Percentiles rank a stretch among this genome's conserved stretches.
These are phyloP conservation scores for Ceratocystis destructans DNA, from an alignment of 2,329 filamentous ascomycete genomes.

Conservation along the genomic window DNA sequence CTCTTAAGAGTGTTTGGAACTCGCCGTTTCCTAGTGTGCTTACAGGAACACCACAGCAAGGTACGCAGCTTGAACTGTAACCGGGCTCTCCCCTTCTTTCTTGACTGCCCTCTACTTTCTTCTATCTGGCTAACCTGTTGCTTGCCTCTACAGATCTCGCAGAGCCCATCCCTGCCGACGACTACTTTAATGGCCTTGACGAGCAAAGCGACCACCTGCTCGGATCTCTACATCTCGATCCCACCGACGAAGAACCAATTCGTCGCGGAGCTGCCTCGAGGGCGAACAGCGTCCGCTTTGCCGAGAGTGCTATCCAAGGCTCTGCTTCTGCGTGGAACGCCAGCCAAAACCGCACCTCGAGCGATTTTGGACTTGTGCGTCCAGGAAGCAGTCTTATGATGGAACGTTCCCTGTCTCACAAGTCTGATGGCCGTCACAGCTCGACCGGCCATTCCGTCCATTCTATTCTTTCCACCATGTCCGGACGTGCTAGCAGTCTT, in stretches of 20 bases:
- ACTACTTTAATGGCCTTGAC: slow-evolving; percentile 82
- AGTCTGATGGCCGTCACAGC: slow-evolving; percentile 88
- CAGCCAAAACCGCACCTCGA: slow-evolving; percentile 59
- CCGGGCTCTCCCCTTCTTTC: neutral
- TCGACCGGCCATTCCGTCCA: slow-evolving; percentile 75
- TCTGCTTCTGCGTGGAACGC: slow-evolving; percentile 66
- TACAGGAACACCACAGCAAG: slow-evolving; percentile 72
- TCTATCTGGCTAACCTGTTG: slow-evolving; percentile 2
- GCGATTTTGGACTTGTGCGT: slow-evolving; percentile 64
- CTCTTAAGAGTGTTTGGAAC: slow-evolving; percentile 77
- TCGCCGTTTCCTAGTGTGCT: slow-evolving; percentile 83
- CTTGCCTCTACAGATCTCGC: slow-evolving; percentile 1
- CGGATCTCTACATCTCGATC: slow-evolving; percentile 67
- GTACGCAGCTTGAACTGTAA: slow-evolving; percentile 32
- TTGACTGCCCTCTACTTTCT: neutral
- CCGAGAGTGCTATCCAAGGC: slow-evolving; percentile 84
- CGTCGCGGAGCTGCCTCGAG: slow-evolving; percentile 76
- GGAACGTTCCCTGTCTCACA: slow-evolving; percentile 84
- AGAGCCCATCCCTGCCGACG: slow-evolving; percentile 36
- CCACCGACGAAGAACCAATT: slow-evolving; percentile 68
- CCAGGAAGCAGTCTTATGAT: slow-evolving; percentile 77
- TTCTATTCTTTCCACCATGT: slow-evolving; percentile 43
- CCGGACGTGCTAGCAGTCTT: slow-evolving; percentile 72
- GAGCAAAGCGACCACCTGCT: slow-evolving; percentile 71
- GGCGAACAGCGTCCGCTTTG: slow-evolving; percentile 94